These are phyloP conservation scores for Alternaria ventricosa DNA, from an alignment of 2,329 filamentous ascomycete genomes.

Conservation along the genomic window DNA sequence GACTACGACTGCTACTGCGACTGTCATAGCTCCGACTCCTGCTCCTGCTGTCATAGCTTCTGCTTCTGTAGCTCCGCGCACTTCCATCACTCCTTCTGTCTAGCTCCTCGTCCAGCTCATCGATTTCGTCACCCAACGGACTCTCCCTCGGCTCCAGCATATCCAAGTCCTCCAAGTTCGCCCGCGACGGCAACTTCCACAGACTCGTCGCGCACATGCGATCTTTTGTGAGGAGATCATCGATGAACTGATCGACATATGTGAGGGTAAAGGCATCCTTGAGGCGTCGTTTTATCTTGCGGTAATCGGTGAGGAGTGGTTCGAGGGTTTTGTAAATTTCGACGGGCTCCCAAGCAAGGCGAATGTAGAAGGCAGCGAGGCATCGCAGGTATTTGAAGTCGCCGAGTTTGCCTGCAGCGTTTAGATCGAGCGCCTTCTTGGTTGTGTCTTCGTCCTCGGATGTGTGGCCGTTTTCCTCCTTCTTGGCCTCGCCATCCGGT, in stretches of 20 bases:
- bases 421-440: conserved; percentile 31
- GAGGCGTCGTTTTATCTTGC: conserved; percentile 81
- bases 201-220: conserved; percentile 89
- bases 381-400: conserved; percentile 82
- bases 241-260: conserved; percentile 89
- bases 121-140: conserved; percentile 76
- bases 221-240: conserved; percentile 87
- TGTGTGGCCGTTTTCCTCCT: conserved; percentile 9
- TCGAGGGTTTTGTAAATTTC: conserved; percentile 83
- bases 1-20: not conserved
- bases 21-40: conserved; percentile 15
- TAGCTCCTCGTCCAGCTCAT: conserved; percentile 56
- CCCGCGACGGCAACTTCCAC: conserved; percentile 86
- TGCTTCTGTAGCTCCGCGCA: conserved; percentile 18
- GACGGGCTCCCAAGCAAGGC: conserved; percentile 81
- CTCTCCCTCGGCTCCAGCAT: conserved; percentile 84
- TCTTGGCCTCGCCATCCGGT: conserved; percentile 46
- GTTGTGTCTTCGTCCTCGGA: conserved; percentile 5
- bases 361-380: conserved; percentile 90
- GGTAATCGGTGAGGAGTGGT: conserved; percentile 78
- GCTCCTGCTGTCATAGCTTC: conserved; percentile 16
- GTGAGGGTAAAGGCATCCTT: conserved; percentile 78
- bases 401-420: conserved; percentile 37
- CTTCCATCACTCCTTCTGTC: conserved; percentile 20
- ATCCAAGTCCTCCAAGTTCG: conserved; percentile 86